These are phyloP conservation scores for Colletotrichum plurivorum DNA, from an alignment of 2,329 filamentous ascomycete species.

Conservation along the genomic window DNA sequence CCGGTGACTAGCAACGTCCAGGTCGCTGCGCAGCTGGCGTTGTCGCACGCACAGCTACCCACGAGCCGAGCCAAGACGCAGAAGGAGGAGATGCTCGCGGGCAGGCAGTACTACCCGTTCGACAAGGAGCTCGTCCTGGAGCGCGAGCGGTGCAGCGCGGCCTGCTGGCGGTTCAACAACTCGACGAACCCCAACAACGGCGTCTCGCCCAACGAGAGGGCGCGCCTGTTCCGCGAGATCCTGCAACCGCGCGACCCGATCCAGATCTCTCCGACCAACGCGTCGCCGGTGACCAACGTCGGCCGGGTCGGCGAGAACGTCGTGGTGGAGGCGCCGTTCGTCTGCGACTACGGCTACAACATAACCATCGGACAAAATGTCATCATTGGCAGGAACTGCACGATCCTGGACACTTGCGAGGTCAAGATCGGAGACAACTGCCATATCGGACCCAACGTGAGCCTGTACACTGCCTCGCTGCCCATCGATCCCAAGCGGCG, in stretches of 20 bases:
- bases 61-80: conserved; percentile 69
- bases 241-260: conserved; percentile 73
- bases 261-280: conserved; percentile 68
- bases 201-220: conserved; percentile 77
- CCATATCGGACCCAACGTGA: conserved; percentile 87
- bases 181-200: conserved; percentile 81
- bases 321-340: conserved; percentile 88
- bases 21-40: conserved; percentile 70
- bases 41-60: conserved; percentile 69
- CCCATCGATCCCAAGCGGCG: conserved; percentile 81
- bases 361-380: conserved; percentile 89
- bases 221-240: conserved; percentile 80
- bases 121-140: conserved; percentile 84
- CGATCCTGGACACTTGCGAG: conserved; percentile 87
- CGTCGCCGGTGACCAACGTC: conserved; percentile 65
- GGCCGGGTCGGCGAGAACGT: conserved; percentile 82
- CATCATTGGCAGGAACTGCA: conserved; percentile 85
- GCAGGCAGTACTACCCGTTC: conserved; percentile 84
- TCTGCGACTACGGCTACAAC: conserved; percentile 96
- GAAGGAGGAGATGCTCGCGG: conserved; percentile 91
- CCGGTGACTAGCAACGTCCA: conserved; percentile 61
- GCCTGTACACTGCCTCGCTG: conserved; percentile 82
- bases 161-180: conserved; percentile 90
- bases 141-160: conserved; percentile 85
- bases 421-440: conserved; percentile 86